A percentile compares a stretch with the other conserved stretches of the same genome.
These are phyloP conservation scores for Boechera divaricarpa DNA, from an alignment of 345 rosid species.

Conservation along the genomic window DNA sequence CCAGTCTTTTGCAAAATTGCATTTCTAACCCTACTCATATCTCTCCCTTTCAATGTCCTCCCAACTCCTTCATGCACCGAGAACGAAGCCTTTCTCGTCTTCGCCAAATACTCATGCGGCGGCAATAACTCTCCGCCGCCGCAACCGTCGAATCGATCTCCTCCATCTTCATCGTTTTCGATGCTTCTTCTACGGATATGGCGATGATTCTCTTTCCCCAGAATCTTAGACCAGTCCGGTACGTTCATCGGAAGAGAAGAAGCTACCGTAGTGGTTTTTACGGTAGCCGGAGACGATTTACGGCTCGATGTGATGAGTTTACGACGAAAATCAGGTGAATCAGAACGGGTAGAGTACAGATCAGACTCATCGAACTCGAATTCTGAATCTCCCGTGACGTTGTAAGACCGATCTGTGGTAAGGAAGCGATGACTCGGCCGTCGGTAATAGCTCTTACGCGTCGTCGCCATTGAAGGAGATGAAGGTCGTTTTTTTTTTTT, in stretches of 20 bases:
- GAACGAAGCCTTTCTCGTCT: conserved; percentile 45
- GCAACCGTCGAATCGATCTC: neutral
- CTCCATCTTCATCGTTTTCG: conserved; percentile 21
- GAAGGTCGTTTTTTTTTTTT: neutral
- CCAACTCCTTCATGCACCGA: conserved; percentile 49
- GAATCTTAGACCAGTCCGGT: conserved; percentile 47
- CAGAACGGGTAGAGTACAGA: conserved; percentile 26
- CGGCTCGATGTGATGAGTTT: neutral
- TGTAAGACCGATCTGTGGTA: conserved; percentile 34
- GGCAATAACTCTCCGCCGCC: conserved; percentile 29
- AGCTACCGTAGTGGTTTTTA: neutral
- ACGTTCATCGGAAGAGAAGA: conserved; percentile 42
- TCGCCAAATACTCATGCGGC: conserved; percentile 48
- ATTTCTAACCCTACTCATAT: conserved; percentile 47
- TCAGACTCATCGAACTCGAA: conserved; percentile 48
- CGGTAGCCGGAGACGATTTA: neutral
- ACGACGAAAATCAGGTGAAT: conserved; percentile 26
- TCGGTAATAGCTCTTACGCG: conserved; percentile 45
- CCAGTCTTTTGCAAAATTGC: conserved; percentile 46
- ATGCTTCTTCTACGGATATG: neutral
- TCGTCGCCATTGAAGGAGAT: conserved; percentile 51
- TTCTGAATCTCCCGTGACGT: conserved; percentile 9
- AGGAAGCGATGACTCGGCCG: conserved; percentile 53
- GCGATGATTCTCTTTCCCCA: conserved; percentile 28
- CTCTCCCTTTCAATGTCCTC: conserved; percentile 45